Percentiles rank a stretch among this genome's conserved stretches.
Evolutionary conservation across 768 basidiomycete genomes (phyloP).

Genomic region (Macrocybe gigantea): DNA sequence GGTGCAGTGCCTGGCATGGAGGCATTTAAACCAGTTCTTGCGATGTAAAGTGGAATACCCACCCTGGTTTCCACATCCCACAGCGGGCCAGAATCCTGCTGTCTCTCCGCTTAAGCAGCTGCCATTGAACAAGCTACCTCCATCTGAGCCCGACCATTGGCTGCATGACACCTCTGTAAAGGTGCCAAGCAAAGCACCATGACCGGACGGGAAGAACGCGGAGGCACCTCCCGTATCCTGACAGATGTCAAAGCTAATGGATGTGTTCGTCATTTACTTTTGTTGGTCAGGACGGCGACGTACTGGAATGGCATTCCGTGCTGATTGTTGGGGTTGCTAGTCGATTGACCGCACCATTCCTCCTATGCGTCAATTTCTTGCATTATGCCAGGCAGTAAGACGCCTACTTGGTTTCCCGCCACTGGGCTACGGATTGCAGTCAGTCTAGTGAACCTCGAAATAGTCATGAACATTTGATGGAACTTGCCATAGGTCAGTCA

Average conservation of each 20-base stretch:
- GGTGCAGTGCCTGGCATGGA: slow-evolving; percentile 11
- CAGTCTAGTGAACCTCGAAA: neutral
- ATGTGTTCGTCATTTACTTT: neutral
- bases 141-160: slow-evolving; percentile 52
- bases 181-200: slow-evolving; percentile 46
- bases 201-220: slow-evolving; percentile 53
- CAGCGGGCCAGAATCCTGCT: slow-evolving; percentile 45
- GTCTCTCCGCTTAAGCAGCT: slow-evolving; percentile 46
- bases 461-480: neutral
- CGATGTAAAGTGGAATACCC: slow-evolving; percentile 1
- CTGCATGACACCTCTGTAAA: slow-evolving; percentile 53
- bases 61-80: slow-evolving; percentile 52
- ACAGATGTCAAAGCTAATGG: slow-evolving; percentile 53
- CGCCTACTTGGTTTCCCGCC: slow-evolving; percentile 33
- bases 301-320: slow-evolving; percentile 45
- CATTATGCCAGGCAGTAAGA: neutral
- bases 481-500: slow-evolving; percentile 35
- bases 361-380: slow-evolving; percentile 6
- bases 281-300: slow-evolving; percentile 9
- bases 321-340: slow-evolving; percentile 33
- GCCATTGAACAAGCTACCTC: slow-evolving; percentile 37
- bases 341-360: slow-evolving; percentile 51
- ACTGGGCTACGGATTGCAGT: slow-evolving; percentile 27
- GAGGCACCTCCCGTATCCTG: slow-evolving; percentile 46
- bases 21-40: neutral